Evolutionary conservation across 331 rosid genomes (phyloP).

Genomic region (Erythrophleum ivorense): DNA sequence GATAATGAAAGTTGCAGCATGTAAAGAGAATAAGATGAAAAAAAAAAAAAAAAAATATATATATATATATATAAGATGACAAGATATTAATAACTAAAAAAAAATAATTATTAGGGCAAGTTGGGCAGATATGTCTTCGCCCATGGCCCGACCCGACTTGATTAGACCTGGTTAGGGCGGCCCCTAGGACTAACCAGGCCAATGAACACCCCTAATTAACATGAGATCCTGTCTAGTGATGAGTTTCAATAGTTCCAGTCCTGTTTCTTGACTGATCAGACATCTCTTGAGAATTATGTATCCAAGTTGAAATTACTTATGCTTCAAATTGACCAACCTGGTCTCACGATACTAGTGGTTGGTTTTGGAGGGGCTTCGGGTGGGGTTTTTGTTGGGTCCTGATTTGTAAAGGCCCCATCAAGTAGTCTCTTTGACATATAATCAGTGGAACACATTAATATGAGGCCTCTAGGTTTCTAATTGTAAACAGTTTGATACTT

Average conservation of each 20-base stretch:
- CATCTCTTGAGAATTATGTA: background rate
- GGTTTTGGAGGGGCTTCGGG: background rate
- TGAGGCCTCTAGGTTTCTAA: background rate
- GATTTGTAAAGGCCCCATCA: background rate
- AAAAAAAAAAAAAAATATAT: too few species aligned
- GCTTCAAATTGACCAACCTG: conserved; percentile 5
- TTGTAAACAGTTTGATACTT: background rate
- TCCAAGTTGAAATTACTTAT: background rate
- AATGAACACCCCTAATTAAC: too few species aligned
- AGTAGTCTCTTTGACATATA: background rate
- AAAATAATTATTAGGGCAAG: too few species aligned
- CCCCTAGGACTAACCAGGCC: too few species aligned
- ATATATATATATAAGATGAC: too few species aligned
- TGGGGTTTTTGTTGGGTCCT: background rate
- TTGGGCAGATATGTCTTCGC: too few species aligned
- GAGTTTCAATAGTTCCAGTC: background rate
- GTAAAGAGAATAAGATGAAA: too few species aligned
- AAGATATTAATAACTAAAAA: too few species aligned
- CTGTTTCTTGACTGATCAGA: background rate
- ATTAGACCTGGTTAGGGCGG: too few species aligned
- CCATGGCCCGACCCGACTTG: too few species aligned
- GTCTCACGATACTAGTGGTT: background rate
- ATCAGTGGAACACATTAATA: background rate
- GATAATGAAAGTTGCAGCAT: too few species aligned
- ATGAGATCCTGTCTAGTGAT: conserved; percentile 14